Evolutionary conservation across 345 rosid species (phyloP), one percentile per base, ranked within the genome.

Genomic region (Aurinia saxatilis): DNA sequence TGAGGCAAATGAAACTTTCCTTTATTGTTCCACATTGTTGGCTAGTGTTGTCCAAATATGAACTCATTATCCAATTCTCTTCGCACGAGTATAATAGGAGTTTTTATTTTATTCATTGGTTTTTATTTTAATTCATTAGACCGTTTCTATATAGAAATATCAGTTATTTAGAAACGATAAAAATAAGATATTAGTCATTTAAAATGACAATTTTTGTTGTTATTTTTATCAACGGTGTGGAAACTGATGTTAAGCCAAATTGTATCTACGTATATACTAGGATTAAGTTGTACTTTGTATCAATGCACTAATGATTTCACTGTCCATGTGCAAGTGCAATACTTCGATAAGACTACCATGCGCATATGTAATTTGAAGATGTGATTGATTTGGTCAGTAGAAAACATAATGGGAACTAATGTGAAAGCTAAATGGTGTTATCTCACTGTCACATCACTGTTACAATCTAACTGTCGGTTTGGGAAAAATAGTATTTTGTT

Each of bases 11-110:
- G 9, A 35, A 52, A 49, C 56, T 44, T 68, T 51, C 48, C 18
- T 44, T 60, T 51, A 21, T 38, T 52, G 67, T 60, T 68, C 61
- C 73, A 60, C 61, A 44, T 23, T 50, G 59, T 33, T 58, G 59
- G 65, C 57, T 40, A 67, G 60, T 67, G 65, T 37, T 67, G 59
- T 58, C 65, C 66, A 58, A 67, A 50, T 67, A 50, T 48, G 50
- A 67, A 39, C 36, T 46, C 65, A 58, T 67, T 67, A 67, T 58
- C 46, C 14, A 19, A 38, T 30, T 37, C 31, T 37, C 47, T 50
- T 58, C 27, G 18, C 44, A 41, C 51, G 42, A 7, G 51, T 41
- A 7, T 16, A 38, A 13, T 62, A 62, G 9, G 55, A 15, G 6
- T 27, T 27, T 27, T 60, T 1, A 1, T n/a, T 60, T 47, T 47